phyloP scores from a whole-genome alignment of 169 alveolate genomes.

The Eimeria nieschulzi region DNA sequence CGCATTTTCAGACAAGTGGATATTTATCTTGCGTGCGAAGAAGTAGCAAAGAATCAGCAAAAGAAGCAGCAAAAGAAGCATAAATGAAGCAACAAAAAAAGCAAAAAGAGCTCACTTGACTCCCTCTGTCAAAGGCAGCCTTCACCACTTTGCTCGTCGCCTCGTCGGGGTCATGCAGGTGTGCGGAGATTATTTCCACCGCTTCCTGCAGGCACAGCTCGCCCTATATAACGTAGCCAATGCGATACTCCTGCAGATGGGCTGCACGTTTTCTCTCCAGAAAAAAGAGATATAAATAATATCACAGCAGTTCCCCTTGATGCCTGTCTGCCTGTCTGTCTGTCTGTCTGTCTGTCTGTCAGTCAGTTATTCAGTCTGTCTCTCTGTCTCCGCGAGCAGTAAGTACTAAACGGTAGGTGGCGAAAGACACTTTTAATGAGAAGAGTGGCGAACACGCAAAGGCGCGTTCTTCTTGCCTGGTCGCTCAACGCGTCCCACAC shows the following conservation, averaged over 20 bases:
- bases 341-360: neutral
- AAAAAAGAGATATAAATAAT: too few species aligned
- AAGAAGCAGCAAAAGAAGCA: neutral
- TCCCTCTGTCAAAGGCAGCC: slow-evolving; percentile 48
- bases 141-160: slow-evolving; percentile 50
- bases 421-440: neutral
- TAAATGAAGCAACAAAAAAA: neutral
- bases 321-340: neutral
- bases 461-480: slow-evolving; percentile 79
- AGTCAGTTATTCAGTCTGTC: neutral
- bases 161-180: slow-evolving; percentile 45
- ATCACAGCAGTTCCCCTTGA: neutral
- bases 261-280: too few species aligned
- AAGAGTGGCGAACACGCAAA: neutral
- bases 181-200: neutral
- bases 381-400: neutral
- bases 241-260: too few species aligned
- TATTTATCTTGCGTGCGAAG: neutral
- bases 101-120: slow-evolving; percentile 28
- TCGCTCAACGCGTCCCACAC: slow-evolving; percentile 97
- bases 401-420: neutral
- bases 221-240: too few species aligned
- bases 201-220: slow-evolving; percentile 22
- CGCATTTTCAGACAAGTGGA: neutral
- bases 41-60: neutral